These are phyloP conservation scores for Cucumis sativus DNA, from an alignment of 306 rosid species.

Conservation along the genomic window DNA sequence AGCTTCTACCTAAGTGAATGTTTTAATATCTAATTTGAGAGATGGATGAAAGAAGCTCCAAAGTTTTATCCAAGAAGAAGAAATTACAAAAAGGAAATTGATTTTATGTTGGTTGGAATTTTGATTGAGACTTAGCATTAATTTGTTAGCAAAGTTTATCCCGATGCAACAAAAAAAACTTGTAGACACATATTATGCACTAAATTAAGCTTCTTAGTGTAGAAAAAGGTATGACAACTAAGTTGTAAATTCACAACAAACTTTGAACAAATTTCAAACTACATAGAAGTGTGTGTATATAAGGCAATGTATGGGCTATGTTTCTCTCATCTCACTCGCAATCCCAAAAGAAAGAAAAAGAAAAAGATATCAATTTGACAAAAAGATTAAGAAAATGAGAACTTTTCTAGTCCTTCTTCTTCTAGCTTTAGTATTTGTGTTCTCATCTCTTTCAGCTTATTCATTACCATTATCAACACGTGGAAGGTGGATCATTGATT, in stretches of 20 bases:
- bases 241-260: no score
- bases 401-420: not conserved
- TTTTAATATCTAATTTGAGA: no score
- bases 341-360: not conserved
- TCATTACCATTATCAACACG: conserved; percentile 30
- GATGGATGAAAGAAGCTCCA: not conserved
- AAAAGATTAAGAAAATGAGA: not conserved
- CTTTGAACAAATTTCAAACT: not conserved
- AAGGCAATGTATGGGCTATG: not conserved
- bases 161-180: not conserved
- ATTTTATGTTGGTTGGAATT: not conserved
- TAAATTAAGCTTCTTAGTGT: no score
- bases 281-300: not conserved
- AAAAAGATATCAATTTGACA: no score
- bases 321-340: not conserved
- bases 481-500: conserved; percentile 33
- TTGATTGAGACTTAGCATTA: not conserved
- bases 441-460: not conserved
- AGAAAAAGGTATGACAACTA: no score
- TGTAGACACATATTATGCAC: no score
- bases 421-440: not conserved
- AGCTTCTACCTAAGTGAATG: no score
- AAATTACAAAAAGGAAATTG: not conserved
- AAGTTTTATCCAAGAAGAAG: not conserved
- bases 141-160: not conserved